Base-by-base conservation (phyloP, 192 early-diverging fungal genomes). In the Coemansia sp. region DNA sequence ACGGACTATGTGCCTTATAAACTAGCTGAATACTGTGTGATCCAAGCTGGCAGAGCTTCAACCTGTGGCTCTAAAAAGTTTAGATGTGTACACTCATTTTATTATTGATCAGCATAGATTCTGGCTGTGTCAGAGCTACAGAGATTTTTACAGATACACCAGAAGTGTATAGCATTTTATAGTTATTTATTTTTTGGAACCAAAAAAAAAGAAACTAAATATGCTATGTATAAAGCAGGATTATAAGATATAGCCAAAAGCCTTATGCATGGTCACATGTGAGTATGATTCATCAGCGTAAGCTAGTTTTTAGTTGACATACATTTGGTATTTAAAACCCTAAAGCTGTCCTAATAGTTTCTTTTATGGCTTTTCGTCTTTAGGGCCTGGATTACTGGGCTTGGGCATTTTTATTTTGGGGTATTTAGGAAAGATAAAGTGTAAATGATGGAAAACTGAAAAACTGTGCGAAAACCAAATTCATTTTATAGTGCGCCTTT, bases 21-120 rank as follows among this genome's bases (percentile, higher is more conserved):
- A 9, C 54, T 78, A 16, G 63, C 74, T 12, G 74, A 78, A 41
- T 78, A 78, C 50, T 78, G 74, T 40, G 53, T 71, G 21, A 63
- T 78, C 19, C 74, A 78, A 51, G 63, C 61, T 52, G 68, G 63
- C 23, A 68, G 56, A 12, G 65, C 55, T 0, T 21, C 57, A n/a
- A n/a, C n/a, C n/a, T n/a, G n/a, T n/a, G n/a, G n/a, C n/a, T n/a
- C n/a, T n/a, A n/a, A n/a, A n/a, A n/a, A n/a, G n/a, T n/a, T n/a
- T n/a, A n/a, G n/a, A n/a, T n/a, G n/a, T n/a, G n/a, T n/a, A 33
- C 52, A 6, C 59, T 51, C 7, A 65, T 67, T 15, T 16, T 62
- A 7, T 16, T 28, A 8, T 33, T 21, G 6, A 23, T 33, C 19
- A 15, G 33, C 18, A 47, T 13, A 9, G 33, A 12, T 36, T 10